These are phyloP conservation scores for Mycena pura DNA, from an alignment of 768 basidiomycete genomes.

Conservation along the genomic window DNA sequence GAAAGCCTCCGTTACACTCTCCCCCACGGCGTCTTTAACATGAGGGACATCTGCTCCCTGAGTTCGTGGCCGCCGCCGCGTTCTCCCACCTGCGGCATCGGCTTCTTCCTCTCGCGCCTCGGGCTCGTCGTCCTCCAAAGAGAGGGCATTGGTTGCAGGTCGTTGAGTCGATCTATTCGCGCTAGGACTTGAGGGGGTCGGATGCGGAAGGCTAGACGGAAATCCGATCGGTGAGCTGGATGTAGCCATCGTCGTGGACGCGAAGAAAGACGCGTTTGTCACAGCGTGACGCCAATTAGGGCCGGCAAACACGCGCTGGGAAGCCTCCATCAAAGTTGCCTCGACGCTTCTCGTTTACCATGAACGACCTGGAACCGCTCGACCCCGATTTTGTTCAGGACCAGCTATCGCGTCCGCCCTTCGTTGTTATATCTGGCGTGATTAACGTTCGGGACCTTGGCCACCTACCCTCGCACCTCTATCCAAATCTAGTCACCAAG, in stretches of 20 bases:
- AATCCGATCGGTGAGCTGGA: conserved; percentile 29
- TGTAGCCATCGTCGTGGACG: conserved; percentile 10
- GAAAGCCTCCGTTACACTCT: conserved; percentile 92
- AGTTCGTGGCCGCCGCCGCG: conserved; percentile 55
- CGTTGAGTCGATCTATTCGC: conserved; percentile 46
- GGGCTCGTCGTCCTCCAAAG: conserved; percentile 63
- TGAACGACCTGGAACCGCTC: conserved; percentile 65
- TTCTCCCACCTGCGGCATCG: conserved; percentile 44
- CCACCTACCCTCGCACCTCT: conserved; percentile 54
- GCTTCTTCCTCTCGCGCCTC: conserved; percentile 45
- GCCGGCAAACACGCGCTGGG: neutral
- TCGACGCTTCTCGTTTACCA: conserved; percentile 24
- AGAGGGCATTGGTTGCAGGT: conserved; percentile 58
- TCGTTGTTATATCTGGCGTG: conserved; percentile 74
- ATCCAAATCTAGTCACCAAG: conserved; percentile 60
- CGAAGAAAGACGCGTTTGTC: conserved; percentile 17
- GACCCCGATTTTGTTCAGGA: conserved; percentile 71
- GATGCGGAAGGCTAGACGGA: conserved; percentile 54
- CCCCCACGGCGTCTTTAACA: conserved; percentile 94
- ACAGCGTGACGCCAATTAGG: conserved; percentile 13
- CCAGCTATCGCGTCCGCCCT: conserved; percentile 71
- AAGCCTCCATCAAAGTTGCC: neutral
- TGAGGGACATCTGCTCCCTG: conserved; percentile 76
- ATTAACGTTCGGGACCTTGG: conserved; percentile 81
- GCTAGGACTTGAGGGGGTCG: conserved; percentile 36